These are phyloP conservation scores for Oryza coarctata DNA, from an alignment of 176 grass and related monocot genomes.

Conservation along the genomic window DNA sequence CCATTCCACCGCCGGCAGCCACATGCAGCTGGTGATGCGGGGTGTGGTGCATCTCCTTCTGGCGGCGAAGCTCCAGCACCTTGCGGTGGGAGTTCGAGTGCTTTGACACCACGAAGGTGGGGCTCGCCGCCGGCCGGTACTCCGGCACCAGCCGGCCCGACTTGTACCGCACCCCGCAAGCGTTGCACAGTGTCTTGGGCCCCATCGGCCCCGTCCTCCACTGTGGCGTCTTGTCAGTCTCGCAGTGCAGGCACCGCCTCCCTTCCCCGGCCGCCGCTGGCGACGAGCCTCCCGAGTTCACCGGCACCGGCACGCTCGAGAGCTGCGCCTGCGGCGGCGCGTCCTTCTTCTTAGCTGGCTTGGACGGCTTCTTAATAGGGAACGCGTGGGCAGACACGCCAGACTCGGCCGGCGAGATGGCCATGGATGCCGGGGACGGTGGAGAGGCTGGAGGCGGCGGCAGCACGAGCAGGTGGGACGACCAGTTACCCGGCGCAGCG, in stretches of 20 bases:
- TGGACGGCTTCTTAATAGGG: constrained; percentile 41
- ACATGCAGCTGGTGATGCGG: constrained; percentile 23
- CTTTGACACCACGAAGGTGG: constrained; percentile 69
- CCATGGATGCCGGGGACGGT: constrained; percentile 43
- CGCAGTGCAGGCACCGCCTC: constrained; percentile 83
- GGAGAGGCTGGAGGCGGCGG: constrained; percentile 23
- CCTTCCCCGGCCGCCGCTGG: constrained; percentile 33
- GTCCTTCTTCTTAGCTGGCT: constrained; percentile 69
- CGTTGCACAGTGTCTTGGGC: constrained; percentile 98
- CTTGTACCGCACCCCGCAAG: constrained; percentile 91
- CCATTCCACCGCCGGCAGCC: constrained; percentile 2
- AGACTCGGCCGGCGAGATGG: constrained; percentile 55
- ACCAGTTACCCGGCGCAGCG: constrained; percentile 55
- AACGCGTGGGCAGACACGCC: constrained; percentile 25
- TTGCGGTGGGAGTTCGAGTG: constrained; percentile 99
- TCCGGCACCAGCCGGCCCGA: constrained; percentile 90
- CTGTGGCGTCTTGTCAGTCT: constrained; percentile 95
- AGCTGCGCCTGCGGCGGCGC: not conserved
- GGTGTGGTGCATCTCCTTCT: constrained; percentile 56
- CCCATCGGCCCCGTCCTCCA: constrained; percentile 96
- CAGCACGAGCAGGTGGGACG: constrained; percentile 58
- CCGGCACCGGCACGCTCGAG: not conserved
- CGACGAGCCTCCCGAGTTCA: not conserved
- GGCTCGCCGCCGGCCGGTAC: constrained; percentile 91
- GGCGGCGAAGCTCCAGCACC: constrained; percentile 85